phyloP scores from a whole-genome alignment of 208 protist genomes.

The Acanthamoeba healyi region DNA sequence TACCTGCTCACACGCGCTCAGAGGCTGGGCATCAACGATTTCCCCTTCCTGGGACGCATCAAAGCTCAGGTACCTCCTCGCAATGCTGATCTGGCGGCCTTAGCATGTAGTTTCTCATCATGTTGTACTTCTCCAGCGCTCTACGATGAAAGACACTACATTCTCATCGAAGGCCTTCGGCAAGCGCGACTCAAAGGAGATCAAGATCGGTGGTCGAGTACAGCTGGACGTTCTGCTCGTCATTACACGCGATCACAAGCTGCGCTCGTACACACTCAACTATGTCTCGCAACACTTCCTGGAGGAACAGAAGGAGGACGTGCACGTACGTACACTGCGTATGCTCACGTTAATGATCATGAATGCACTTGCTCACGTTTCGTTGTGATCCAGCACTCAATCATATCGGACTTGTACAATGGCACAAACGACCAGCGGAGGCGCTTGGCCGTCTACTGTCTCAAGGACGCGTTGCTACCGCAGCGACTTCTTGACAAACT shows the following conservation, averaged over 20 bases:
- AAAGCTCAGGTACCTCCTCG: too few relatives aligned
- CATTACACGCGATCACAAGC: constrained; percentile 98
- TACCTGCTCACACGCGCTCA: constrained; percentile 98
- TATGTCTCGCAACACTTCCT: constrained; percentile 98
- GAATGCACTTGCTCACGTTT: too few relatives aligned
- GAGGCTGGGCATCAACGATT: constrained; percentile 88
- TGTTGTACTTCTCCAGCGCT: too few relatives aligned
- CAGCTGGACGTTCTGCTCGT: constrained; percentile 95
- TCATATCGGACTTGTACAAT: constrained; percentile 94
- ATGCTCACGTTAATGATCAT: too few relatives aligned
- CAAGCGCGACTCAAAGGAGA: constrained; percentile 98
- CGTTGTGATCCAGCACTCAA: constrained; percentile 84
- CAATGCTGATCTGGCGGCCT: too few relatives aligned
- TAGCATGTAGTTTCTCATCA: too few relatives aligned
- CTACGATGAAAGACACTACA: constrained; percentile 94
- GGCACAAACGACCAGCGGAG: constrained; percentile 97
- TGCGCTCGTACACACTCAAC: constrained; percentile 99
- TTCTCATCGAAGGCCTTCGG: constrained; percentile 98
- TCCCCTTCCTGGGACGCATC: constrained; percentile 69
- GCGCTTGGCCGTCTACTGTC: constrained; percentile 98
- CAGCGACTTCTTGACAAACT: constrained; percentile 98
- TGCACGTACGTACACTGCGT: constrained; percentile 91
- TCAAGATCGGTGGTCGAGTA: constrained; percentile 97
- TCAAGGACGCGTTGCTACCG: constrained; percentile 98
- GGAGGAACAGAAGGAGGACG: constrained; percentile 99